These are phyloP conservation scores for Claviceps africana DNA, from an alignment of 2,329 filamentous ascomycete species.

Conservation along the genomic window DNA sequence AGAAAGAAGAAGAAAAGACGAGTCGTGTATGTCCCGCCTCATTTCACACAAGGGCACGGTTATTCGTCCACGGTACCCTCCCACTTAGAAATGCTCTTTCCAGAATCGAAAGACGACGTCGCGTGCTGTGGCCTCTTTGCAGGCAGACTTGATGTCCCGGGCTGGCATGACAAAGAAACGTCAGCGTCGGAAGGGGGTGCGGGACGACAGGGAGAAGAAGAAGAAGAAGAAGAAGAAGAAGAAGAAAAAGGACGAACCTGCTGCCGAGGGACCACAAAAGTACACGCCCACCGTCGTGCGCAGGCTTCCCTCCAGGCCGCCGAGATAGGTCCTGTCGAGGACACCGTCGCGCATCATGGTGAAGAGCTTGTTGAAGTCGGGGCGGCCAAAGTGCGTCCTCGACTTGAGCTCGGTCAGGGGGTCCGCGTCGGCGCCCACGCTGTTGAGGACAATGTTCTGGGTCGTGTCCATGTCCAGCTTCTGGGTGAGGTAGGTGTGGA, in stretches of 20 bases:
- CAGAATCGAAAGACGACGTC: conserved; percentile 94
- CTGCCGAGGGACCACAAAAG: conserved; percentile 80
- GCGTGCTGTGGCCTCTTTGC: conserved; percentile 54
- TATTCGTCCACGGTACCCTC: too few relatives aligned
- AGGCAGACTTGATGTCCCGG: conserved; percentile 71
- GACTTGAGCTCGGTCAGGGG: conserved; percentile 83
- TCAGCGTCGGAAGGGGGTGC: too few relatives aligned
- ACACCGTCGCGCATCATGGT: conserved; percentile 79
- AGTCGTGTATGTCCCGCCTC: too few relatives aligned
- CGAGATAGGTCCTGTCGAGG: conserved; percentile 69
- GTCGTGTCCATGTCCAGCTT: conserved; percentile 82
- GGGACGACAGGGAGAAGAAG: background rate
- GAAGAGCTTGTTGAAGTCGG: conserved; percentile 74
- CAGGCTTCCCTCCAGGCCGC: conserved; percentile 61
- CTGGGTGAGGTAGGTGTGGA: conserved; percentile 95
- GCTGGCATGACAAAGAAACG: conserved; percentile 33
- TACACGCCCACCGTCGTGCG: conserved; percentile 89
- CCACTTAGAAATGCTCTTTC: conserved; percentile 85
- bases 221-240: too few relatives aligned
- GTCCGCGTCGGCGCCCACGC: conserved; percentile 74
- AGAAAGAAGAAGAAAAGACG: too few relatives aligned
- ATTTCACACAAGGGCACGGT: too few relatives aligned
- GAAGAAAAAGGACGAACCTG: conserved; percentile 26
- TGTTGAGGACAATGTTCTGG: conserved; percentile 95
- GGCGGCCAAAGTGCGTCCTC: conserved; percentile 87